Evolutionary conservation across 176 grass and related monocot genomes (phyloP), one percentile per base, ranked within the genome.

Genomic region (Musa schizocarpa): DNA sequence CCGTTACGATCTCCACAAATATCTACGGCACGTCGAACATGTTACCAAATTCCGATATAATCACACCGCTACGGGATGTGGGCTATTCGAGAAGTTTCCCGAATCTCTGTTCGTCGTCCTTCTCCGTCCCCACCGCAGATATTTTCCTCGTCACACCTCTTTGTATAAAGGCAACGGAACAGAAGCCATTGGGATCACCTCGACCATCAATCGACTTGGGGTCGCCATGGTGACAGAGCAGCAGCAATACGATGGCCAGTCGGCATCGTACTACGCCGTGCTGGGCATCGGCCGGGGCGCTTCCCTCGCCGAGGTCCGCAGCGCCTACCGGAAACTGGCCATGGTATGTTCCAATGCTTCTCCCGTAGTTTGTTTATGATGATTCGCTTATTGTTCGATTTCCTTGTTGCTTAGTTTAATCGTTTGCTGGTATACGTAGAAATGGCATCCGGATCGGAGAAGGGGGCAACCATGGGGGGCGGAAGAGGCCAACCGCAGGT

Each of bases 391-490:
- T 43, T 43, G 34, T 5, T 43, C 34, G 34, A 6, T 43, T 5
- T 5, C 4, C 34, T 43, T 43, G 34, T 43, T 6, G 0, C 34
- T 43, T 43, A 43, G 34, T 21, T 34, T 68, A 43, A 34, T 48
- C 12, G 13, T 43, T 43, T 43, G 12, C 21, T 48, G 27, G 25
- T 17, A 1, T 48, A 2, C 8, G 55, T 81, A 96, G 93, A 87
- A 78, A 76, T 96, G 93, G 93, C 93, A 96, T 68, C 93, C 93
- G 65, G 93, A 96, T 77, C 84, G 87, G 87, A 80, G 73, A 14
- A 12, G 74, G 72, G 70, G 50, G 73, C 85, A 86, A 16, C 85
- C 93, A 53, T 72, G 54, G 79, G 64, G 81, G 16, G 78, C 82
- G 54, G 90, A 92, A 53, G 93, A 92, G 55, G 89, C 93, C 54